Conservation (phyloP, 164 flowering plant genomes). For the Liquidambar formosana region DNA sequence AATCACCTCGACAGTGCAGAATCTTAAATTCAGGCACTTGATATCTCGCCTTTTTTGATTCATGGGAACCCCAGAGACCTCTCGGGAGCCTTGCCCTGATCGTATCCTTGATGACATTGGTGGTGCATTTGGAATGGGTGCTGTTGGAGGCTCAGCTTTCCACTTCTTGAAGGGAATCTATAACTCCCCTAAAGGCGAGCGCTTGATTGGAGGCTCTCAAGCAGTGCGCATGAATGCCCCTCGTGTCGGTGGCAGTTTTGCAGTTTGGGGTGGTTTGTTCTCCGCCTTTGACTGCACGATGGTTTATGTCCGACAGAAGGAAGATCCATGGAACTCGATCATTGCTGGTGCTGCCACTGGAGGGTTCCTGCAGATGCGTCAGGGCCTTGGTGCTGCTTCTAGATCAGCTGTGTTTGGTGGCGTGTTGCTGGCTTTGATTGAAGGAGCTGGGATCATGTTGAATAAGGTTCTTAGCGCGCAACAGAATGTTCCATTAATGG, state of each 20-base stretch:
- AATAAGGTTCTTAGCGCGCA: conserved; percentile 23
- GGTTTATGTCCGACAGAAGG: conserved; percentile 46
- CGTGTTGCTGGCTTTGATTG: no score
- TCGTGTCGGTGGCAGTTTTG: conserved; percentile 35
- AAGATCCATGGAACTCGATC: conserved; percentile 53
- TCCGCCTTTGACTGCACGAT: conserved; percentile 39
- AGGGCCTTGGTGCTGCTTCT: conserved; percentile 31
- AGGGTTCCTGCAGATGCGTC: conserved; percentile 60
- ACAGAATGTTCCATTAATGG: conserved; percentile 36
- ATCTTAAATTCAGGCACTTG: not conserved
- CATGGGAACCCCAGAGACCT: conserved; percentile 59
- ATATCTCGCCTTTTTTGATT: not conserved
- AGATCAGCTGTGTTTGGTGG: no score
- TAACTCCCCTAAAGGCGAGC: conserved; percentile 59
- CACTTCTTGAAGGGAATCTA: conserved; percentile 51
- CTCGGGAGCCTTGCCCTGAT: conserved; percentile 66
- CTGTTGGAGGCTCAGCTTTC: conserved; percentile 40
- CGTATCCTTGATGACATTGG: conserved; percentile 63
- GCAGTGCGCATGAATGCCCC: conserved; percentile 39
- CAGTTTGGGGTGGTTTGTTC: conserved; percentile 65
- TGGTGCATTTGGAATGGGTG: conserved; percentile 45
- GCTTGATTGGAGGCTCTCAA: conserved; percentile 33
- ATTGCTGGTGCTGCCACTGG: conserved; percentile 52
- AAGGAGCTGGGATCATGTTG: no score
- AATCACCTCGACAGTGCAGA: not conserved